A percentile compares a stretch with the other conserved stretches of the same genome.
phyloP scores from a whole-genome alignment of 805 yeast species.

The Teunomyces gatunensis region DNA sequence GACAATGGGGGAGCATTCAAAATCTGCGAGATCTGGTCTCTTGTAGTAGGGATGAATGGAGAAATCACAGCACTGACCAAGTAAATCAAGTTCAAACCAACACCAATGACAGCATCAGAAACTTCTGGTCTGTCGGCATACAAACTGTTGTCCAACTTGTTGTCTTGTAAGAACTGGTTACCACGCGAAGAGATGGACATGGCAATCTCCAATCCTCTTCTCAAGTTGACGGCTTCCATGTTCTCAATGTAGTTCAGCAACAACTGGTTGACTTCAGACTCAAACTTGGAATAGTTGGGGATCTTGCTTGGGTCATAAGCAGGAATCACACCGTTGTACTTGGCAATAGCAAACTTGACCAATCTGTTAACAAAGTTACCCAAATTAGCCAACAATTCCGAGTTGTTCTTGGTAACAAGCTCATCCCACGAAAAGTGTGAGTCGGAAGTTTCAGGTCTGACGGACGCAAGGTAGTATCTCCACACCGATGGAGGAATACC shows the following conservation, averaged over 20 bases:
- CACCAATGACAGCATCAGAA: conserved; percentile 89
- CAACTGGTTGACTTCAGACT: conserved; percentile 59
- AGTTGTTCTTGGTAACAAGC: conserved; percentile 89
- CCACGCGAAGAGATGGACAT: conserved; percentile 92
- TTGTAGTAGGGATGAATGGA: conserved; percentile 90
- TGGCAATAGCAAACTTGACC: conserved; percentile 84
- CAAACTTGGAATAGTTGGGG: conserved; percentile 45
- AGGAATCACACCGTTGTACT: conserved; percentile 90
- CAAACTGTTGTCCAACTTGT: conserved; percentile 86
- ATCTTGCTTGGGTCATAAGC: conserved; percentile 47
- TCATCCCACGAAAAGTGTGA: conserved; percentile 98
- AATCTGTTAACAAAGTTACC: conserved; percentile 97
- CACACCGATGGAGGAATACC: conserved; percentile 91
- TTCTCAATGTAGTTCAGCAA: conserved; percentile 61
- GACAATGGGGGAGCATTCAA: conserved; percentile 77
- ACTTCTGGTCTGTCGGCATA: conserved; percentile 72
- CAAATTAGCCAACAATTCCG: conserved; percentile 89
- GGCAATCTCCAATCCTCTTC: conserved; percentile 88
- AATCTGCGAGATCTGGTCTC: conserved; percentile 67
- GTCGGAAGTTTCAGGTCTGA: conserved; percentile 94
- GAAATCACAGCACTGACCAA: conserved; percentile 75
- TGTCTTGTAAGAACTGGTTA: conserved; percentile 92
- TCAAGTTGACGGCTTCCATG: conserved; percentile 76
- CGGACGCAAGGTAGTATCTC: conserved; percentile 92
- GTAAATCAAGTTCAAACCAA: conserved; percentile 85